Base-by-base conservation (phyloP, 768 basidiomycete species). In the Sporobolomyces roseus region DNA sequence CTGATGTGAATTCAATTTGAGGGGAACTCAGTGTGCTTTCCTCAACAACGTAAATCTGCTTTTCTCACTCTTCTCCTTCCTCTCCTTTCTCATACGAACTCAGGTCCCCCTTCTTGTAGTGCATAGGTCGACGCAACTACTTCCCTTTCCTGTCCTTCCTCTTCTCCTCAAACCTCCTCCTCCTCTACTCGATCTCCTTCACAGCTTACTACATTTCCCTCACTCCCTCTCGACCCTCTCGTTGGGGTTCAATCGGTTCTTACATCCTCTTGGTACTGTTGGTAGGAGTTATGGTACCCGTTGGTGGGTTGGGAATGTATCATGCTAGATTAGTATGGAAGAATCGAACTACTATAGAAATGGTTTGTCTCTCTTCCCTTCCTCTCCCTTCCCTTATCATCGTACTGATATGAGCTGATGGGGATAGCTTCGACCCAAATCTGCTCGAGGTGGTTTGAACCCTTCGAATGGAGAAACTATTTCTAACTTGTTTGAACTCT, bases 51-150 rank as follows among this genome's bases (percentile, higher is more conserved):
- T 59, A 10, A 30, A 45, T 59, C n/a, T 12, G 6, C 43, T 8
- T 8, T 21, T 46, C 38, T 25, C 29, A 29, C 12, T 32, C 45
- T 23, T 14, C 21, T 46, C 45, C 23, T 23, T 46, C 45, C 14
- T 23, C 21, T 46, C 21, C 7, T 46, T 23, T 46, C 21, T 14
- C 12, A 23, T 9, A 41, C 9, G 38, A 9, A 41, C 12, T 14
- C 45, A 13, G 45, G 23, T 6, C 45, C 12, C 45, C 23, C 45
- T 46, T 46, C 45, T 21, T 16, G 32, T 66, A 72, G 67, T 98
- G 96, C 77, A 84, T 99, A 46, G 96, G 96, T 10, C 85, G 91
- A 46, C 87, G 93, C 51, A 98, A 97, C 78, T 98, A 99, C 78
- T 88, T 91, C 23, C 83, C 87, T n/a, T 99, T 99, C 80, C 87